Base-by-base conservation (phyloP, 176 grass and related monocot species). In the Tuctoria greenei region DNA sequence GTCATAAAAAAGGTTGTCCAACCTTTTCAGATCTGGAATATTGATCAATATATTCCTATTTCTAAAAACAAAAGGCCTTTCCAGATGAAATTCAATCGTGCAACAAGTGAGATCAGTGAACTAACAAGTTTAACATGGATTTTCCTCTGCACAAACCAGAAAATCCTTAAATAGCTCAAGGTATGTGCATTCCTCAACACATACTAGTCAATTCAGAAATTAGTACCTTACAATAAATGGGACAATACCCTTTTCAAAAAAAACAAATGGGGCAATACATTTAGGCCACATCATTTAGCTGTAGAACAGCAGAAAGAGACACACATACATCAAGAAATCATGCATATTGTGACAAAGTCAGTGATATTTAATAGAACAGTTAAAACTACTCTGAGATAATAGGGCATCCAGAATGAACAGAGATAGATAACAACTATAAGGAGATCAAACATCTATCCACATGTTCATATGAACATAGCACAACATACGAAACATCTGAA, bases 61-160 rank as follows among this genome's bases (percentile, higher is more conserved):
- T 31, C 31, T 31, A 31, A 31, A 31, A 31, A n/a, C n/a, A n/a
- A 3, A 31, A 31, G 3, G 31, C 16, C 20, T 67, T 67, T 36
- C 55, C 47, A 51, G 13, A 67, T 25, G 64, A 42, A 77, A 45
- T 72, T 18, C 43, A 64, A 79, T 66, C 26, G 43, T 47, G 58
- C 17, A 80, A 85, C 15, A 20, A 65, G 79, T 59, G 10, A 72
- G 44, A 80, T 61, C 38, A 79, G 36, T 75, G 24, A 62, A 27
- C 34, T n/a, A 58, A 46, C 28, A 17, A 76, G 46, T 76, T 12
- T 12, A 58, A 58, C 12, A 26, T n/a, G 2, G 18, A 54, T 28
- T 75, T 20, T 4, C 11, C 16, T 11, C 21, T 46, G 11, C 10
- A 5, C 2, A 20, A 51, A 74, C 4, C 10, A 9, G 2, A 42